Conservation (phyloP, 805 yeast species). For the Candida nonsorbophila region DNA sequence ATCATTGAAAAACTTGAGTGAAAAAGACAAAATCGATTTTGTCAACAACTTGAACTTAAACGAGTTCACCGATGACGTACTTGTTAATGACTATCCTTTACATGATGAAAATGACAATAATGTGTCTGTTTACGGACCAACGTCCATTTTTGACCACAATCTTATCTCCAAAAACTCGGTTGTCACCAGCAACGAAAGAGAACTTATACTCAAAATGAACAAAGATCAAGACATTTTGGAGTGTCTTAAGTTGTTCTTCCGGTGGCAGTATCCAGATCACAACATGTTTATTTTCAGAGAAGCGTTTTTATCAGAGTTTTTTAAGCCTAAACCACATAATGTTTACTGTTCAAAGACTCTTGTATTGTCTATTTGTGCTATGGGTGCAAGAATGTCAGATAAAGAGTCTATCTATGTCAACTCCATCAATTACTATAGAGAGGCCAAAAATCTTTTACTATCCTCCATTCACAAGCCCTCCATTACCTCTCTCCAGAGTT, state of each 20-base stretch:
- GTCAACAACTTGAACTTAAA: conserved; percentile 1
- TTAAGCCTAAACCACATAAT: conserved; percentile 46
- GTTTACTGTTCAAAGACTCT: conserved; percentile 53
- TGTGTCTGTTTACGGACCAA: conserved; percentile 40
- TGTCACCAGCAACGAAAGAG: conserved; percentile 7
- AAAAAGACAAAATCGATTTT: conserved; percentile 2
- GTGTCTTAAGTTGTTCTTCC: conserved; percentile 44
- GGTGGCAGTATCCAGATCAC: conserved; percentile 64
- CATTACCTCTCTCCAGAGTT: conserved; percentile 55
- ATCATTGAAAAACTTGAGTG: conserved; percentile 14
- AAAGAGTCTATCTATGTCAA: conserved; percentile 34
- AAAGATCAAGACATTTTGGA: conserved; percentile 30
- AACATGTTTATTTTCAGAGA: conserved; percentile 61
- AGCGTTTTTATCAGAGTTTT: conserved; percentile 55
- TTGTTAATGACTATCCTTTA: too few species aligned
- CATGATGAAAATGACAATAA: conserved; percentile 16
- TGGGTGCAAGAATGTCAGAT: conserved; percentile 50
- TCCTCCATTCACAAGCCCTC: conserved; percentile 39
- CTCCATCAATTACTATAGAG: conserved; percentile 41
- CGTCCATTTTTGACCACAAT: conserved; percentile 36
- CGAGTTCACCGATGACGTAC: background rate
- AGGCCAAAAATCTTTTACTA: conserved; percentile 40
- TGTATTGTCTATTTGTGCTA: conserved; percentile 52
- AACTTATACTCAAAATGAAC: conserved; percentile 21
- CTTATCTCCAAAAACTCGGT: conserved; percentile 14